Percentiles rank a stretch among this genome's conserved stretches.
Evolutionary conservation across 345 rosid genomes (phyloP).

Genomic region (Pelargonium nanum): DNA sequence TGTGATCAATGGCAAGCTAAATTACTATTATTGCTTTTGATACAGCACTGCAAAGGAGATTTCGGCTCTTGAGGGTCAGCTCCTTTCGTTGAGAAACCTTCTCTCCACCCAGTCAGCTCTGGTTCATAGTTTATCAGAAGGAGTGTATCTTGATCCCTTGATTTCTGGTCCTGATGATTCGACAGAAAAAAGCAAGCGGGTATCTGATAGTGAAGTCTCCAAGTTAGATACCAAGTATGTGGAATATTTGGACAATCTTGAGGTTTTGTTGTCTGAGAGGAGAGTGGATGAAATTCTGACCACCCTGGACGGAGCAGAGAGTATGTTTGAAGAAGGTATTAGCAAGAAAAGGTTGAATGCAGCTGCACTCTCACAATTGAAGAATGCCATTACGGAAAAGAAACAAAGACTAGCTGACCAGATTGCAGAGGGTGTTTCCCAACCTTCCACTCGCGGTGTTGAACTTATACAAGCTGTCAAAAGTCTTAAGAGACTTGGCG

Average conservation of each 20-base stretch:
- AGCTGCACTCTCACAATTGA: conserved; percentile 25
- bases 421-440: conserved; percentile 51
- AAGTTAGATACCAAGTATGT: conserved; percentile 50
- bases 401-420: conserved; percentile 66
- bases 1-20: too few species aligned
- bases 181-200: conserved; percentile 27
- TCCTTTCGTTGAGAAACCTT: conserved; percentile 73
- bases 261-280: conserved; percentile 74
- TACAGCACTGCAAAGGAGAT: conserved; percentile 84
- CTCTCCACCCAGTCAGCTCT: conserved; percentile 73
- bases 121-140: conserved; percentile 69
- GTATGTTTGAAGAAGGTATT: conserved; percentile 31
- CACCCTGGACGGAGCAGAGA: conserved; percentile 63
- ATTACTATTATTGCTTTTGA: neutral
- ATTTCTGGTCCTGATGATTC: conserved; percentile 40
- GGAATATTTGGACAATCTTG: conserved; percentile 57
- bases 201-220: conserved; percentile 33
- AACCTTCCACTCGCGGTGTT: conserved; percentile 51
- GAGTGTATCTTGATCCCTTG: conserved; percentile 43
- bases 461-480: conserved; percentile 64
- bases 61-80: conserved; percentile 77
- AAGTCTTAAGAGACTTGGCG: conserved; percentile 73
- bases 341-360: conserved; percentile 32
- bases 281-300: conserved; percentile 74
- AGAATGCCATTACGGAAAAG: conserved; percentile 43